Base-by-base conservation (phyloP, 169 alveolate species). In the Plasmodium vinckei region DNA sequence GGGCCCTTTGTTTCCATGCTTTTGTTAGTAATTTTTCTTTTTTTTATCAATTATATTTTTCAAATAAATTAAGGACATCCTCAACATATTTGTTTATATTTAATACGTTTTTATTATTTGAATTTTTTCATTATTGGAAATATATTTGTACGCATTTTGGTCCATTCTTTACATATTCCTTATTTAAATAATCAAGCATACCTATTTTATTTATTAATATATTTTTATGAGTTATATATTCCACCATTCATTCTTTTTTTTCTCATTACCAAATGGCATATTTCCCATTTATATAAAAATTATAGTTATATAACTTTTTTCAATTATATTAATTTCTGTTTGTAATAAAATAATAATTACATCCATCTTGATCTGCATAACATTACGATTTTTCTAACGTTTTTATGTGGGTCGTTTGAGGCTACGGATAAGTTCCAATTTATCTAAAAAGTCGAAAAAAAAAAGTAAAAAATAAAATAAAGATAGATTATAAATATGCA, bases 351-450 rank as follows among this genome's bases (percentile, higher is more conserved):
- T 33, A 33, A 33, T 33, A 33, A 33, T 46, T 73, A 73, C 87
- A 73, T 73, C 87, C 87, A 73, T 51, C 87, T 73, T 19, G 87
- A 19, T 19, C 87, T 73, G 67, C 87, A 73, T 10, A 73, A 54
- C 10, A 73, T 72, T 47, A 73, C 87, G 54, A 73, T 73, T 60
- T 60, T 73, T 65, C 87, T 17, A 51, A 73, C 73, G 27, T 73
- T 73, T 51, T 60, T 73, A 53, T 73, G 87, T 25, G 87, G 87
- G 42, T 73, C 87, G 27, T 42, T 46, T 49, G 87, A 73, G n/a
- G 87, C 87, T 47, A 73, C 46, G 12, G 87, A 73, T 54, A 73
- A 46, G 67, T 73, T 59, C 87, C 87, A 73, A 33, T 73, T 73
- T 5, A 73, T 73, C 87, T 73, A 49, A 47, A 9, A 13, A 60